phyloP scores from a whole-genome alignment of 495 filamentous ascomycete genomes.

The Halenospora varia region DNA sequence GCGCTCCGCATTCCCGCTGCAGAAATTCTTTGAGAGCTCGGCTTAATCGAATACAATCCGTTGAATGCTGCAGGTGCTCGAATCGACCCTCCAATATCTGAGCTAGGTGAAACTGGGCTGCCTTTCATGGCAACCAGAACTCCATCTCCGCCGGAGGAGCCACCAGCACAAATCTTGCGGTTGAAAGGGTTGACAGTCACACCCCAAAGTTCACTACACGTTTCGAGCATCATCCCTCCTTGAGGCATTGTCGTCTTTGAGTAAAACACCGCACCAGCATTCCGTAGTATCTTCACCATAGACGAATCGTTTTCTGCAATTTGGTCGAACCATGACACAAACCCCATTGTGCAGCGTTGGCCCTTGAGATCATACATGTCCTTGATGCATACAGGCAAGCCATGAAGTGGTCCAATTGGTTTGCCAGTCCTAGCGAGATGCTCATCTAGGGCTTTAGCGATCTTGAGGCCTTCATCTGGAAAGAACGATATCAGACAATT shows the following conservation, averaged over 20 bases:
- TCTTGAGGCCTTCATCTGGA: slow-evolving; percentile 51
- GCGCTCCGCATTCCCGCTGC: slow-evolving; percentile 27
- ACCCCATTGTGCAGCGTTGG: slow-evolving; percentile 37
- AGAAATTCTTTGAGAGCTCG: slow-evolving; percentile 49
- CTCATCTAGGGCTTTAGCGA: slow-evolving; percentile 53
- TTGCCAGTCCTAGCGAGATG: slow-evolving; percentile 38
- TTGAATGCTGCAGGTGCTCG: slow-evolving; percentile 50
- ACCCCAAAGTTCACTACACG: slow-evolving; percentile 19
- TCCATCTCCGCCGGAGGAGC: slow-evolving; percentile 55
- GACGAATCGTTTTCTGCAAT: neutral
- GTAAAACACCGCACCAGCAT: slow-evolving; percentile 52
- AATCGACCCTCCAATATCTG: slow-evolving; percentile 55
- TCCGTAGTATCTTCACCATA: slow-evolving; percentile 33
- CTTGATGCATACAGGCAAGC: slow-evolving; percentile 62
- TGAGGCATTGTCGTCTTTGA: slow-evolving; percentile 42
- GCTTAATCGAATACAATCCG: slow-evolving; percentile 54
- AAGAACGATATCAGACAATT: slow-evolving; percentile 31
- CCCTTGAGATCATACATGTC: slow-evolving; percentile 29
- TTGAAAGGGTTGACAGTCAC: slow-evolving; percentile 46
- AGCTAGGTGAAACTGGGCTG: slow-evolving; percentile 51
- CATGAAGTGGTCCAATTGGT: slow-evolving; percentile 56
- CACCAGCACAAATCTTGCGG: slow-evolving; percentile 46
- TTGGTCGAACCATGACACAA: slow-evolving; percentile 33
- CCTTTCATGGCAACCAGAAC: slow-evolving; percentile 49
- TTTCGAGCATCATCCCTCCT: slow-evolving; percentile 15